A percentile compares a stretch with the other conserved stretches of the same genome.
Conservation (phyloP, 306 rosid genomes). For the Corylus heterophylla region DNA sequence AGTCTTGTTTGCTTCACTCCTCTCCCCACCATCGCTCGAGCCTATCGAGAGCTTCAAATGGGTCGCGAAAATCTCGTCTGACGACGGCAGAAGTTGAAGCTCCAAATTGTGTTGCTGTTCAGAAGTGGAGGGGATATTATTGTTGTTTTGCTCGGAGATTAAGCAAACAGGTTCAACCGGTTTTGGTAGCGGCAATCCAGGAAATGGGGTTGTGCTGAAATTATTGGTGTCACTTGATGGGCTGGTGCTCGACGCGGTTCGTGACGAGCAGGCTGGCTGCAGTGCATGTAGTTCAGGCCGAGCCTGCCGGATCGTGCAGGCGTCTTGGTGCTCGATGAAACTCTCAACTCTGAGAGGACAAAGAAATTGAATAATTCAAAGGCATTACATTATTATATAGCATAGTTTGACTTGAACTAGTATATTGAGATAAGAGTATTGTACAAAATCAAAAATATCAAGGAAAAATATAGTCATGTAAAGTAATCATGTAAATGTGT, state of each 20-base stretch:
- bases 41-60: conserved; percentile 82
- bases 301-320: conserved; percentile 57
- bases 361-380: conserved; percentile 10
- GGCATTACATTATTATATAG: not conserved
- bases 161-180: conserved; percentile 19
- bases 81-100: conserved; percentile 72
- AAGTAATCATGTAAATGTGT: no score
- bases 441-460: no score
- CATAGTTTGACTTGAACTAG: conserved; percentile 1
- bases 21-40: conserved; percentile 27
- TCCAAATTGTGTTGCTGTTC: conserved; percentile 46
- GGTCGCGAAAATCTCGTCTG: conserved; percentile 48
- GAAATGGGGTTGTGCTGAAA: conserved; percentile 42
- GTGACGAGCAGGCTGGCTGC: conserved; percentile 57
- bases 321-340: conserved; percentile 96
- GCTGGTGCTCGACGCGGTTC: conserved; percentile 81
- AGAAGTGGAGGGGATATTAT: conserved; percentile 25
- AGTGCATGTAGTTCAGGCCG: conserved; percentile 50
- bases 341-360: conserved; percentile 78
- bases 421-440: no score
- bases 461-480: no score
- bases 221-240: conserved; percentile 70
- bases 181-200: conserved; percentile 44
- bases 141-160: conserved; percentile 27
- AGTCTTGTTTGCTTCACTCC: conserved; percentile 16